Conservation (phyloP, 257 asterid species). For the Salvia splendens region DNA sequence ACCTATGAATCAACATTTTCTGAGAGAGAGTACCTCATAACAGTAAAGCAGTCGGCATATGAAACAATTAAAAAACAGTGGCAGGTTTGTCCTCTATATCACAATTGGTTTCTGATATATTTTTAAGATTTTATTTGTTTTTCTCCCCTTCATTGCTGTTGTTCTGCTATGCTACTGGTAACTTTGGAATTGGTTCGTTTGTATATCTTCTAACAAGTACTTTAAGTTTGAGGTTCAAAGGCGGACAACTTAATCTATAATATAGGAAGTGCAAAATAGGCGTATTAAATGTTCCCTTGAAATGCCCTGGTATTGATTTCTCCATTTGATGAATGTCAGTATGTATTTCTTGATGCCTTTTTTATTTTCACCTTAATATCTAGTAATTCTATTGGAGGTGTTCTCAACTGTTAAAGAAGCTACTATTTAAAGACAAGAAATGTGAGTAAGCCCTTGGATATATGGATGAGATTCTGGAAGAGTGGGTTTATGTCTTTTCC, state of each 20-base stretch:
- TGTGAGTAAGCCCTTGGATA: too few relatives aligned
- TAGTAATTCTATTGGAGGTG: constrained; percentile 11
- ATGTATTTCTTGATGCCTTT: constrained; percentile 1
- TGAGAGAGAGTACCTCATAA: constrained; percentile 75
- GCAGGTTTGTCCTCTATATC: constrained; percentile 65
- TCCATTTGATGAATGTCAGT: not conserved
- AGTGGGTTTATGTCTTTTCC: constrained; percentile 1
- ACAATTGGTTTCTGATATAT: constrained; percentile 23
- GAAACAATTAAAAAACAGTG: constrained; percentile 86
- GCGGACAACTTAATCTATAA: not conserved
- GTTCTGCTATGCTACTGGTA: constrained; percentile 16
- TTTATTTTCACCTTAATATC: not conserved
- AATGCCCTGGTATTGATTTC: constrained; percentile 1
- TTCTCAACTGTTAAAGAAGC: not conserved
- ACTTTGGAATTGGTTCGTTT: constrained; percentile 20
- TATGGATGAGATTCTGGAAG: not conserved
- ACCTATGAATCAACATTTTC: constrained; percentile 83
- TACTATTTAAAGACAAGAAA: too few relatives aligned
- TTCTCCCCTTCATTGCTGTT: not conserved
- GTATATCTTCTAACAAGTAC: not conserved
- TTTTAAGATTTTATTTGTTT: constrained; percentile 7
- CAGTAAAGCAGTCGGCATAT: constrained; percentile 78
- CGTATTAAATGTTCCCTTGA: not conserved
- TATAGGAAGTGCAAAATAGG: constrained; percentile 7
- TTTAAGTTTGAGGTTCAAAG: not conserved